phyloP scores from a whole-genome alignment of 108 stramenopile species.

The Nitzschia sp. region DNA sequence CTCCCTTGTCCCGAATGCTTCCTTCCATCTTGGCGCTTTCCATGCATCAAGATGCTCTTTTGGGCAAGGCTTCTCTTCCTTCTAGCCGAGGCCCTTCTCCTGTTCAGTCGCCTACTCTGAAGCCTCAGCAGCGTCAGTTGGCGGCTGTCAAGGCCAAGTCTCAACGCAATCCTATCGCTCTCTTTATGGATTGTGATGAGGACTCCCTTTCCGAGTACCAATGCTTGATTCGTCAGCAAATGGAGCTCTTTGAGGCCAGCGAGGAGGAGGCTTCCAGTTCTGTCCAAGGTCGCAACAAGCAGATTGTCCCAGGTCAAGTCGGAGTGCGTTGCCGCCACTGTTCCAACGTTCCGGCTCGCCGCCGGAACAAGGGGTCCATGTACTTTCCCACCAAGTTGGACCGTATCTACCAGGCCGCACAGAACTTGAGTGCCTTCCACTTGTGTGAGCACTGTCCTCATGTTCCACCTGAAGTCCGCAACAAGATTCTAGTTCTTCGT shows the following conservation, averaged over 20 bases:
- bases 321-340: constrained; percentile 67
- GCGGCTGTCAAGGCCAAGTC: not conserved
- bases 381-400: constrained; percentile 39
- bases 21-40: constrained; percentile 1
- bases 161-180: constrained; percentile 3
- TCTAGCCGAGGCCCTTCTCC: not conserved
- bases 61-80: not conserved
- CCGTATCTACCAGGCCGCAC: constrained; percentile 56
- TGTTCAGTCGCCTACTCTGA: not conserved
- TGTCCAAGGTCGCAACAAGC: constrained; percentile 58
- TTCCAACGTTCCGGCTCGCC: constrained; percentile 24
- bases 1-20: not conserved
- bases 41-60: not conserved
- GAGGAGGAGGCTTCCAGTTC: constrained; percentile 43
- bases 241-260: constrained; percentile 57
- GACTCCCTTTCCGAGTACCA: constrained; percentile 56
- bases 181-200: constrained; percentile 54
- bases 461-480: constrained; percentile 38
- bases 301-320: constrained; percentile 51
- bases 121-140: not conserved
- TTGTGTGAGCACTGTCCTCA: constrained; percentile 31
- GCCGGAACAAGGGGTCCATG: constrained; percentile 20
- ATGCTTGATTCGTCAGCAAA: constrained; percentile 57
- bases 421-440: constrained; percentile 40
- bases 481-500: constrained; percentile 37